These are phyloP conservation scores for Pichia sp. DNA, from an alignment of 1,139 yeast genomes.

Conservation along the genomic window DNA sequence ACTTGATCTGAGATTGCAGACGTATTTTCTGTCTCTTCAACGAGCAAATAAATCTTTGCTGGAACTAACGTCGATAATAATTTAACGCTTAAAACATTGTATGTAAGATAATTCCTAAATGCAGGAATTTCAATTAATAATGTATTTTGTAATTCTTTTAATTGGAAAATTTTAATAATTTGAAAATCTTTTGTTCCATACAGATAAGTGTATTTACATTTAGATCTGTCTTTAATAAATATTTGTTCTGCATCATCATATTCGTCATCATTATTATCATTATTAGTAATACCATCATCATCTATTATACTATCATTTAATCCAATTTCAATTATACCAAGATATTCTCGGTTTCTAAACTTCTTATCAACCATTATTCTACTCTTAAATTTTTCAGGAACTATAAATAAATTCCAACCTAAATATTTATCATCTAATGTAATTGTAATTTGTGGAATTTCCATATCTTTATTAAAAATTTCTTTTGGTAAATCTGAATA, in stretches of 20 bases:
- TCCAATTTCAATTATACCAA: conserved; percentile 4
- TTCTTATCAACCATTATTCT: conserved; percentile 1
- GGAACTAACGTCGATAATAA: conserved; percentile 1
- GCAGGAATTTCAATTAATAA: conserved; percentile 16
- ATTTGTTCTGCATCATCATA: conserved; percentile 54
- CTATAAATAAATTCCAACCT: conserved; percentile 4
- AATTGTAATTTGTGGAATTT: conserved; percentile 2
- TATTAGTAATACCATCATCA: conserved; percentile 1
- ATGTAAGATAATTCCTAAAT: conserved; percentile 5
- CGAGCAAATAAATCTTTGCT: conserved; percentile 1
- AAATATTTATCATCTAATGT: neutral
- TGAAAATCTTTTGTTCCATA: conserved; percentile 21
- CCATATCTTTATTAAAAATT: conserved; percentile 9
- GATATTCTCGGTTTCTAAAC: conserved; percentile 5
- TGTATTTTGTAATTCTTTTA: conserved; percentile 23
- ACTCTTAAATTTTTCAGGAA: conserved; percentile 8
- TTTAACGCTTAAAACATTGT: conserved; percentile 2
- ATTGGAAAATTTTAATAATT: conserved; percentile 17
- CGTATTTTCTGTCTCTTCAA: conserved; percentile 7
- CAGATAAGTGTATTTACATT: conserved; percentile 24
- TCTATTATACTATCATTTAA: neutral
- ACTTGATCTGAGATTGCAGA: neutral
- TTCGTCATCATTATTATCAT: conserved; percentile 27
- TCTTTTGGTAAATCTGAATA: conserved; percentile 11
- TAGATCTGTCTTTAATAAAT: conserved; percentile 27